Conservation (phyloP, 257 asterid genomes). For the Euphrasia confusa region DNA sequence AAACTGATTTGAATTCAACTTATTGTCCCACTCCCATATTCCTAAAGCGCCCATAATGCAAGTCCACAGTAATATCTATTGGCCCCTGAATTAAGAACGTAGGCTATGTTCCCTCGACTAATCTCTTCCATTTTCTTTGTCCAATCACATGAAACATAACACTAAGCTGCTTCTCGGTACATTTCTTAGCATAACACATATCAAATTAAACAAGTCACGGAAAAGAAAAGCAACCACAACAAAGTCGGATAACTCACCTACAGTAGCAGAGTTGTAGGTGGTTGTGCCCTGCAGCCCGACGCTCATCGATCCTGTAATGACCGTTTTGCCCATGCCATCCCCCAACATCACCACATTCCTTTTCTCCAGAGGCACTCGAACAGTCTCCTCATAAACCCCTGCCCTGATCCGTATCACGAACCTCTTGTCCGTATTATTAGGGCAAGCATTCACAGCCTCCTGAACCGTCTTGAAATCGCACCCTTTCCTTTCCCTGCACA, state of each 20-base stretch:
- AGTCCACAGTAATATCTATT: too few species aligned
- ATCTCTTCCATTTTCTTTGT: too few species aligned
- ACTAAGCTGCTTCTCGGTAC: too few species aligned
- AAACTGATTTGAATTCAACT: background rate
- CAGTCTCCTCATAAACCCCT: conserved; percentile 53
- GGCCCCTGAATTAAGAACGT: too few species aligned
- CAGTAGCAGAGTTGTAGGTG: conserved; percentile 53
- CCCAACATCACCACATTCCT: conserved; percentile 55
- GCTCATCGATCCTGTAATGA: conserved; percentile 48
- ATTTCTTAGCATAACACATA: too few species aligned
- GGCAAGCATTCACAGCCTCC: conserved; percentile 49
- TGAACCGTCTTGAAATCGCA: conserved; percentile 43
- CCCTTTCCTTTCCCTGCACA: conserved; percentile 30
- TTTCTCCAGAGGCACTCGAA: conserved; percentile 51
- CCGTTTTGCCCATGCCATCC: conserved; percentile 63
- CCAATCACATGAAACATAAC: too few species aligned
- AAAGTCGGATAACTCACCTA: conserved; percentile 33
- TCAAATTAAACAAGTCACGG: background rate
- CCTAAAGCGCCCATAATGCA: too few species aligned
- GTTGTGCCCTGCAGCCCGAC: conserved; percentile 39
- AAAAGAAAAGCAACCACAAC: too few species aligned
- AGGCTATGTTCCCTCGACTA: too few species aligned
- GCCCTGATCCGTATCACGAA: conserved; percentile 45
- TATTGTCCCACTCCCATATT: too few species aligned
- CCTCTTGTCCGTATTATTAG: conserved; percentile 28